A percentile compares a stretch with the other conserved stretches of the same genome.
Conservation (phyloP, 495 filamentous ascomycete species). For the Talaromyces stipitatus region DNA sequence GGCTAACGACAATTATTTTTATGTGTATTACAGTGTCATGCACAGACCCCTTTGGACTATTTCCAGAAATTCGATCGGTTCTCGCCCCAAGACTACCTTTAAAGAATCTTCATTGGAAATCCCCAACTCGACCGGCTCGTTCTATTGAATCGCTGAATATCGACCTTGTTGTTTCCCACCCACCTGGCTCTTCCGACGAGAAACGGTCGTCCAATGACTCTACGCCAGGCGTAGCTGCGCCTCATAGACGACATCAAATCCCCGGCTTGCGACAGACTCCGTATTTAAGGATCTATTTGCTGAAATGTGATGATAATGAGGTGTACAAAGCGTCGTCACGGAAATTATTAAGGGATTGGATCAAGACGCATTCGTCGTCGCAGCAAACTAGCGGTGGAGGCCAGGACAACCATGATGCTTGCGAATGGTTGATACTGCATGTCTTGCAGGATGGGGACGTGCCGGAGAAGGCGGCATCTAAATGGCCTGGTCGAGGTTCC, state of each 20-base stretch:
- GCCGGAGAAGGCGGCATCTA: slow-evolving; percentile 65
- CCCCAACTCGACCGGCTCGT: slow-evolving; percentile 77
- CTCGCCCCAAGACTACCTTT: slow-evolving; percentile 75
- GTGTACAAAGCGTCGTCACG: slow-evolving; percentile 75
- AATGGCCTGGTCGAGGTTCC: slow-evolving; percentile 69
- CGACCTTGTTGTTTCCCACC: slow-evolving; percentile 60
- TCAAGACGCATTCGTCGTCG: slow-evolving; percentile 63
- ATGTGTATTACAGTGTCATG: slow-evolving; percentile 47
- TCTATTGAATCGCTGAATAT: slow-evolving; percentile 90
- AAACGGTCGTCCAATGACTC: slow-evolving; percentile 28
- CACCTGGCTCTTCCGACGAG: slow-evolving; percentile 14
- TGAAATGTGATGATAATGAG: slow-evolving; percentile 91
- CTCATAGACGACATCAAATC: slow-evolving; percentile 85
- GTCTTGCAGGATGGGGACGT: slow-evolving; percentile 56
- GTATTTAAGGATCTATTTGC: slow-evolving; percentile 82
- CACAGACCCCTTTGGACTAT: slow-evolving; percentile 82
- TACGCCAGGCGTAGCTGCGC: slow-evolving; percentile 14
- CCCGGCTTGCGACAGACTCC: slow-evolving; percentile 89
- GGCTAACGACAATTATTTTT: slow-evolving; percentile 6
- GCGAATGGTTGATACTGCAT: slow-evolving; percentile 93
- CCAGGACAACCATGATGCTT: slow-evolving; percentile 86
- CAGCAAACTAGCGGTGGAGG: slow-evolving; percentile 34
- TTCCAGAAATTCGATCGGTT: slow-evolving; percentile 67
- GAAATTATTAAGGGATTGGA: slow-evolving; percentile 80
- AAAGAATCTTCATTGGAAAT: slow-evolving; percentile 95